Conservation (phyloP, 305 asterid species). For the Lippia alba region DNA sequence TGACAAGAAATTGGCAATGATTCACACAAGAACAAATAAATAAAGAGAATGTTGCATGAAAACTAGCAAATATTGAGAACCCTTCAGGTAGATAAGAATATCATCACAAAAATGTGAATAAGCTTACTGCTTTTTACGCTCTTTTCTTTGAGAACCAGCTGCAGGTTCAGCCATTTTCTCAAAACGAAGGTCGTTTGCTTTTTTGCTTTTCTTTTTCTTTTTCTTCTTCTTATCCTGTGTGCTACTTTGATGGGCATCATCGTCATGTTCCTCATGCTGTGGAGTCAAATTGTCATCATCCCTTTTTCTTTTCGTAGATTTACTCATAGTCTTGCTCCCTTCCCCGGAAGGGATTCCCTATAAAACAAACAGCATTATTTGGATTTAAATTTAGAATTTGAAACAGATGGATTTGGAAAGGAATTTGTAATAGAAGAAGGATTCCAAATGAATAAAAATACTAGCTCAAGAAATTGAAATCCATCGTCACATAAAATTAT, state of each 20-base stretch:
- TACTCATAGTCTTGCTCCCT: constrained; percentile 37
- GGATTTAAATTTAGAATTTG: no score
- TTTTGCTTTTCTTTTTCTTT: constrained; percentile 59
- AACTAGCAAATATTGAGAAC: background rate
- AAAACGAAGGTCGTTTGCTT: constrained; percentile 78
- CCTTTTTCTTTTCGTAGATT: constrained; percentile 52
- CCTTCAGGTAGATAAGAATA: constrained; percentile 2
- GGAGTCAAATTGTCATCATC: constrained; percentile 39
- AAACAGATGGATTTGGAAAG: no score
- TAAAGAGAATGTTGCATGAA: background rate
- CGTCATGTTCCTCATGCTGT: constrained; percentile 34
- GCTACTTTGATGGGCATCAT: constrained; percentile 35
- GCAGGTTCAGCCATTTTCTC: constrained; percentile 44
- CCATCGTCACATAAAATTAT: no score
- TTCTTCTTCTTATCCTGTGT: constrained; percentile 61
- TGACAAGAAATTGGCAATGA: no score
- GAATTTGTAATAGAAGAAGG: background rate
- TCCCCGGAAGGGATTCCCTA: constrained; percentile 50
- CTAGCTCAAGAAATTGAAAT: no score
- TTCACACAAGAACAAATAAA: background rate
- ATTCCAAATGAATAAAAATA: no score
- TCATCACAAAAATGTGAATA: constrained; percentile 3
- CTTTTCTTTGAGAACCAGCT: constrained; percentile 70
- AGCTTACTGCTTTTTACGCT: constrained; percentile 84
- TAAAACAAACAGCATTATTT: background rate